These are phyloP conservation scores for Zea mays DNA, from an alignment of 176 grass and related monocot genomes.

Conservation along the genomic window Zm-B73-REFERENCE-NAM-5.0 NC_050096.1:12227001-12227500, in stretches of 20 bases:
- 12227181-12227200: constrained; percentile 90
- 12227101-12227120: constrained; percentile 65
- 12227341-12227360: constrained; percentile 91
- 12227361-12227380: constrained; percentile 97
- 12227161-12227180: constrained; percentile 77
- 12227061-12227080: constrained; percentile 85
- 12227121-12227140: constrained; percentile 85
- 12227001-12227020: constrained; percentile 98
- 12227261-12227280: constrained; percentile 99
- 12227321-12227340: constrained; percentile 87
- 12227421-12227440: constrained; percentile 22
- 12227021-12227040: constrained; percentile 95
- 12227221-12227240: constrained; percentile 91
- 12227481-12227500: constrained; percentile 25
- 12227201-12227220: constrained; percentile 70
- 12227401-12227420: constrained; percentile 20
- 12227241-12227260: constrained; percentile 85
- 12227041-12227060: constrained; percentile 79
- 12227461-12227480: background rate
- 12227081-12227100: constrained; percentile 88
- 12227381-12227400: constrained; percentile 51
- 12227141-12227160: constrained; percentile 83
- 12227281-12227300: constrained; percentile 81
- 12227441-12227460: constrained; percentile 32
- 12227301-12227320: constrained; percentile 94